phyloP scores from a whole-genome alignment of 208 protist species.

The Acanthamoeba triangularis region DNA sequence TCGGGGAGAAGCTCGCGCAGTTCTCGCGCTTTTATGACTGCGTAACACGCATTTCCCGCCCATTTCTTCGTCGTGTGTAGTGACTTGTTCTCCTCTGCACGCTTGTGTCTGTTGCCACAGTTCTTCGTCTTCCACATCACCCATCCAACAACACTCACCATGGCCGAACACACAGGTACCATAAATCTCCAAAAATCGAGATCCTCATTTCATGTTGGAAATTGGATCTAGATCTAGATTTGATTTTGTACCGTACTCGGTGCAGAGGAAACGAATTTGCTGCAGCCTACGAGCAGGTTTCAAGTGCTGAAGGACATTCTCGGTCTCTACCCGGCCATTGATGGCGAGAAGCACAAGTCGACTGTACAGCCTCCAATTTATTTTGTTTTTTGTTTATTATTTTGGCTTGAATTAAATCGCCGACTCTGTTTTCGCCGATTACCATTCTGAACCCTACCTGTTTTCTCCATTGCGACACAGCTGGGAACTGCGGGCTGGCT shows the following conservation, averaged over 20 bases:
- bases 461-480: neutral
- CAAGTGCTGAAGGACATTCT: neutral
- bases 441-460: too few relatives aligned
- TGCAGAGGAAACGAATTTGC: slow-evolving; percentile 1
- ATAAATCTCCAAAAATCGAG: too few relatives aligned
- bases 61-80: too few relatives aligned
- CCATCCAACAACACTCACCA: too few relatives aligned
- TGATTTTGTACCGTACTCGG: neutral
- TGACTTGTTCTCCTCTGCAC: too few relatives aligned
- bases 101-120: neutral
- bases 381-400: neutral
- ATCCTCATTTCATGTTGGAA: too few relatives aligned
- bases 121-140: too few relatives aligned
- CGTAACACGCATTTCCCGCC: too few relatives aligned
- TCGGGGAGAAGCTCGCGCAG: too few relatives aligned
- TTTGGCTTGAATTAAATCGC: neutral
- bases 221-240: neutral
- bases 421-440: too few relatives aligned
- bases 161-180: too few relatives aligned
- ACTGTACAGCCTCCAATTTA: neutral
- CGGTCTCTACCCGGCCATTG: neutral
- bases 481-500: slow-evolving; percentile 41
- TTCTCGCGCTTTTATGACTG: too few relatives aligned
- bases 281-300: neutral
- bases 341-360: slow-evolving; percentile 42